Evolutionary conservation across 441 rosid genomes (phyloP), one percentile per base, ranked within the genome.

Genomic region (Flueggea neowawraea): DNA sequence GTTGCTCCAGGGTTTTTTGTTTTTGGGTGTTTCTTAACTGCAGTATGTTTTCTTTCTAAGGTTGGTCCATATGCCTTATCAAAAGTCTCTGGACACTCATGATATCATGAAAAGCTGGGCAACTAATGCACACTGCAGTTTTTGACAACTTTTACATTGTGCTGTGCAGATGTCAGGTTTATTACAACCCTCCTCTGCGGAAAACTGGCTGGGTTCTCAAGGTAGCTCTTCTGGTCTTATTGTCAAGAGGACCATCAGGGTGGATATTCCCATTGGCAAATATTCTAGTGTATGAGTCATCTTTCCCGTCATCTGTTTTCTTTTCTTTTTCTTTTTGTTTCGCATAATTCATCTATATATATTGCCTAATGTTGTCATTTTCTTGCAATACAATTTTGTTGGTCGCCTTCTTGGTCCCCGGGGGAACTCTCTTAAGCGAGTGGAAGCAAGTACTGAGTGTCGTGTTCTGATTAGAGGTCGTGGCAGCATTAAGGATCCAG

Each of bases 331-430:
- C n/a, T n/a, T n/a, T n/a, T n/a, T n/a, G n/a, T 16, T 44, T 52
- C 9, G 41, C 41, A 36, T 5, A 8, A 5, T 5, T 36, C 9
- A 36, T 36, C 41, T 36, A 15, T 28, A 15, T 56, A 17, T 44
- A 4, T 61, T 15, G 5, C 57, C 80, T 79, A 68, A 79, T 52
- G 50, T 22, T 36, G 54, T 61, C 67, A 39, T 16, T 69, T 60
- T 48, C 72, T 22, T 70, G 74, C 90, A 95, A 97, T 95, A 67
- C 83, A 95, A 95, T 77, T 95, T 95, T 82, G 99, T 95, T 0
- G 99, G 99, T 49, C 98, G 99, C 64, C 95, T 95, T 64, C 91
- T 95, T 78, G 99, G 99, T 58, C 99, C 98, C 58, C 80, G 98
- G 72, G 99, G 99, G 13, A 88, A 95, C 79, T 95, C 99, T 45